Evolutionary conservation across 805 yeast genomes (phyloP).

Genomic region (Wickerhamiella azymoides): DNA sequence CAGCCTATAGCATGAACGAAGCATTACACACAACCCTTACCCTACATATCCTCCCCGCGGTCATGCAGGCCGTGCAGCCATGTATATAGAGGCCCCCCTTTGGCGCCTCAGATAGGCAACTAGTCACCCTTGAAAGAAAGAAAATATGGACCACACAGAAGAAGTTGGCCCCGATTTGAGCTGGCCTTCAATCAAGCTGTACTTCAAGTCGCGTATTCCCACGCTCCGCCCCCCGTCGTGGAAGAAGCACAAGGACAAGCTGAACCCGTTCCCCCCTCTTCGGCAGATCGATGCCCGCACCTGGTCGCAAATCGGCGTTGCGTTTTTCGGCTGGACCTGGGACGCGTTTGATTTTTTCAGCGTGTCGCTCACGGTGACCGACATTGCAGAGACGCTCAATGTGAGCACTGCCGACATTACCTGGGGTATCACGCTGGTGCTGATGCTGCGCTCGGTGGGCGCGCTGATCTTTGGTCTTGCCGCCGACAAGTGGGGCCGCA

Average conservation of each 20-base stretch:
- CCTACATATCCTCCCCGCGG: neutral
- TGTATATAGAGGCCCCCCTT: neutral
- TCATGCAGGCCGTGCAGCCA: neutral
- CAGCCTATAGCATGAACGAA: too few relatives aligned
- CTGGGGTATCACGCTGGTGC: conserved; percentile 61
- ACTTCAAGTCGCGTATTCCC: conserved; percentile 23
- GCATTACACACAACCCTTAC: too few relatives aligned
- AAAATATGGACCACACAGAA: too few relatives aligned
- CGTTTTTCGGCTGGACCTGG: conserved; percentile 54
- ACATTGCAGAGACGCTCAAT: conserved; percentile 37
- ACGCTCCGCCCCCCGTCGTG: conserved; percentile 22
- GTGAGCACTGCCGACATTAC: conserved; percentile 35
- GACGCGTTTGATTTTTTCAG: conserved; percentile 62
- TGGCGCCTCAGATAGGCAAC: too few relatives aligned
- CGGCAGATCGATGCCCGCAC: conserved; percentile 35
- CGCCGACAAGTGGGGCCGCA: conserved; percentile 53
- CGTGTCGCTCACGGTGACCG: conserved; percentile 40
- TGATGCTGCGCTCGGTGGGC: conserved; percentile 60
- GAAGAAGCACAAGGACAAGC: conserved; percentile 12
- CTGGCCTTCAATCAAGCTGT: conserved; percentile 18
- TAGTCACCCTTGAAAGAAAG: too few relatives aligned
- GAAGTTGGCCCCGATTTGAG: conserved; percentile 19
- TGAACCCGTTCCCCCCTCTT: conserved; percentile 55
- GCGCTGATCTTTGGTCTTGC: conserved; percentile 51
- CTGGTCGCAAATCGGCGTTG: conserved; percentile 49